A percentile compares a stretch with the other conserved stretches of the same genome.
Conservation (phyloP, 768 basidiomycete species). For the Phlebiopsis gigantea region DNA sequence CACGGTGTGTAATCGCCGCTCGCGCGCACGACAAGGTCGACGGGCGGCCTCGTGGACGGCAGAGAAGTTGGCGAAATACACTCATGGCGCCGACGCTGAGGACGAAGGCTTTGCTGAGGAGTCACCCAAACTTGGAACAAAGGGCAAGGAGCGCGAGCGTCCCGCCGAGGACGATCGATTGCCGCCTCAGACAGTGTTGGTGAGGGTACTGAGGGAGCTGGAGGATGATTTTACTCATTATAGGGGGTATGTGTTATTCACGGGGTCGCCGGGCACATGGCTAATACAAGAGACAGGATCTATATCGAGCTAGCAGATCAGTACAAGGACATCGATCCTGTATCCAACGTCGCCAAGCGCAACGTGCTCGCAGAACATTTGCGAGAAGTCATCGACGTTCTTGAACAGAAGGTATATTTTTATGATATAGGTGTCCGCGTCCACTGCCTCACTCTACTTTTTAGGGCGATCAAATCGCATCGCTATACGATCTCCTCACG, state of each 20-base stretch:
- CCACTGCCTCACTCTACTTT: no score
- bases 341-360: constrained; percentile 73
- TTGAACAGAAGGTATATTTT: constrained; percentile 75
- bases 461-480: constrained; percentile 92
- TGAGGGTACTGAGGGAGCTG: constrained; percentile 77
- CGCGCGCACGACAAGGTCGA: constrained; percentile 10
- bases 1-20: constrained; percentile 54
- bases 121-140: constrained; percentile 26
- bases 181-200: constrained; percentile 85
- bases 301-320: constrained; percentile 90
- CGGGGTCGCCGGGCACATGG: no score
- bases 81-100: constrained; percentile 20
- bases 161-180: constrained; percentile 30
- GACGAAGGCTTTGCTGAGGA: constrained; percentile 48
- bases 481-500: constrained; percentile 75
- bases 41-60: neutral
- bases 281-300: constrained; percentile 45
- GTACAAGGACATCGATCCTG: constrained; percentile 86
- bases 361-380: constrained; percentile 86
- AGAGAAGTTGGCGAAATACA: neutral
- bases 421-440: neutral
- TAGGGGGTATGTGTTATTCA: constrained; percentile 61
- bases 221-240: constrained; percentile 96
- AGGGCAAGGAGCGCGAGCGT: constrained; percentile 8
- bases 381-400: constrained; percentile 83